Evolutionary conservation across 2,329 filamentous ascomycete species (phyloP), one percentile per base, ranked within the genome.

Genomic region (Aspergillus persii): DNA sequence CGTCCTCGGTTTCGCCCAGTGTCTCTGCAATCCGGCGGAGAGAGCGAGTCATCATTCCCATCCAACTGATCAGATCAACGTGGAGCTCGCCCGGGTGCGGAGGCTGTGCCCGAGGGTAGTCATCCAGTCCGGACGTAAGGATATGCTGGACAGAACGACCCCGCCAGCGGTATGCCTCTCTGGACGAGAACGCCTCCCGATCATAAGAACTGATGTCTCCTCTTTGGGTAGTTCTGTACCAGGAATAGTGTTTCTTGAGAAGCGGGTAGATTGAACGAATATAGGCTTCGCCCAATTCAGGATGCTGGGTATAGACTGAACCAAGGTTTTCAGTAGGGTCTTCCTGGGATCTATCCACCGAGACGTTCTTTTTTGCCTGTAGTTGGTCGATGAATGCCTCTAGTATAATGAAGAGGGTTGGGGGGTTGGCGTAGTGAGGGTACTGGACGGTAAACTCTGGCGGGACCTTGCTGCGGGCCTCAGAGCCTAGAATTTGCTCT

Each of bases 81-180:
- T 99, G 94, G 53, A 99, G 84, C 84, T 99, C 95, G 69, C 92
- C 94, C 0, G 95, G 94, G 74, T 97, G 93, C 29, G 95, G 95
- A 12, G 95, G 93, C 75, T 96, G 91, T 8, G 95, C 84, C 52
- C 95, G 91, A 53, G 95, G 95, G 72, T 98, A 99, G 78, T 99
- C 95, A 70, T 99, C 95, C 2, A 99, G 85, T 2, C 95, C 95
- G 54, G 92, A 96, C 4, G 95, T 96, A 52, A 99, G 83, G 62
- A 96, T 89, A 74, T 98, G 95, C 51, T 87, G 85, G 36, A 90
- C 86, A 7, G 91, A 95, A 58, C 95, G 89, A 62, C 95, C 95
- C 57, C 92, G 89, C 95, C 95, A 99, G 66, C 95, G 87, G 78
- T 98, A 99, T 2, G 85, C 95, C 77, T 99, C 95, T 70, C 90